Conservation (phyloP, 768 basidiomycete species). For the Mrakia blollopis region DNA sequence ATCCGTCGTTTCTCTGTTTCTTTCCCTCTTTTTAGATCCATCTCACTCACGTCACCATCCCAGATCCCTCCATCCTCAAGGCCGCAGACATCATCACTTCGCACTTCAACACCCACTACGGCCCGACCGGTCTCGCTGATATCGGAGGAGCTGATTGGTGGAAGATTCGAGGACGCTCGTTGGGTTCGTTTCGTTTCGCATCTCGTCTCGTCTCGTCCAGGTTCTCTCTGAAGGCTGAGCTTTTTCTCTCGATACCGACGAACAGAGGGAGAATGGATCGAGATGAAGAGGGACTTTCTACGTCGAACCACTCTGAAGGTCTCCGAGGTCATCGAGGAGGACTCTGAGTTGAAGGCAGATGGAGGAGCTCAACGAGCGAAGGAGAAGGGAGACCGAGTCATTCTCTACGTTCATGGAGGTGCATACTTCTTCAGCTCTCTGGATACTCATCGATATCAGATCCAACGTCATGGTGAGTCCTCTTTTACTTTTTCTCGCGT, state of each 20-base stretch:
- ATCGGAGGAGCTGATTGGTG: conserved; percentile 31
- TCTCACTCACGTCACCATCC: conserved; percentile 20
- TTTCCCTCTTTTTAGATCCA: conserved; percentile 16
- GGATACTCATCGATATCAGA: conserved; percentile 44
- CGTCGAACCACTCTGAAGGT: conserved; percentile 20
- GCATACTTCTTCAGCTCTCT: conserved; percentile 46
- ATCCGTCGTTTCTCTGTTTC: background rate
- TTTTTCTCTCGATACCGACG: background rate
- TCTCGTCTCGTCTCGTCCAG: background rate
- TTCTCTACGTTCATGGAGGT: conserved; percentile 44
- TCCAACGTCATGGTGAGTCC: conserved; percentile 40
- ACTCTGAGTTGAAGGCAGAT: background rate
- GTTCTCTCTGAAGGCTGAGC: background rate
- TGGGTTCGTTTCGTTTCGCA: conserved; percentile 47
- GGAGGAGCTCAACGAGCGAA: conserved; percentile 7
- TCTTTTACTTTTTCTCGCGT: background rate
- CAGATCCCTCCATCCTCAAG: background rate
- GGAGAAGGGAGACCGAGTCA: conserved; percentile 35
- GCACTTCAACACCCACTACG: conserved; percentile 22
- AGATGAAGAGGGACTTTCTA: conserved; percentile 66
- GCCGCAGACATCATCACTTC: conserved; percentile 3
- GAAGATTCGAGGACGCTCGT: conserved; percentile 43
- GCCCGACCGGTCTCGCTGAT: background rate
- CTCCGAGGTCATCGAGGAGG: conserved; percentile 12
- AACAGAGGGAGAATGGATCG: conserved; percentile 75